Evolutionary conservation across 2,329 filamentous ascomycete species (phyloP), one percentile per base, ranked within the genome.

Genomic region (Parastagonospora nodorum): DNA sequence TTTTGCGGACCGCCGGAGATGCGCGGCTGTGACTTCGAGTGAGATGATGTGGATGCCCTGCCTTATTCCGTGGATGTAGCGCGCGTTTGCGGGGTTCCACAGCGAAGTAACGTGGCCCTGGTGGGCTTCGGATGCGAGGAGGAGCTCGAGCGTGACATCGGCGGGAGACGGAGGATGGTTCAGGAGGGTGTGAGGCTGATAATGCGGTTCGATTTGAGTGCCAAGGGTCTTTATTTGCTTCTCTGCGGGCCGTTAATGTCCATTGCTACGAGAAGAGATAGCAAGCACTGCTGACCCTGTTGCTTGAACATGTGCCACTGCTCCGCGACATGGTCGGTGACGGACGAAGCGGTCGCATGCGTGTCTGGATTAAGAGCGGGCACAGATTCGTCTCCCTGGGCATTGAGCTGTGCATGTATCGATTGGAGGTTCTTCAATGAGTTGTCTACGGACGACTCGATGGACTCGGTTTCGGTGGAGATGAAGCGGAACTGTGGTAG

Each of bases 1-100:
- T 64, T 92, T 89, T n/a, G 92, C 91, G 4, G 94, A 92, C 43
- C 94, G 87, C n/a, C 93, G 87, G 48, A 99, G 83, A 75, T 97
- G 88, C 12, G 92, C 88, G 11, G 92, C 91, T 29, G 90, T 97
- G 53, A 86, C 83, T 72, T 99, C 94, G 3, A 97, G 86, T 8
- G 88, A 89, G 74, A 99, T 96, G 72, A 99, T 92, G 77, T 97
- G 93, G 54, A 96, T 87, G 12, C 89, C 91, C 61, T 94, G 84
- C 38, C 94, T 84, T 55, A 96, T 84, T 64, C 94, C 94, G 72
- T 90, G 92, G 72, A 99, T 97, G 77, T 97, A 97, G 61, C 89
- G 85, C 58, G 92, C 88, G 78, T 97, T 99, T 45, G 86, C 87
- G 9, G 94, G 92, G 76, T 99, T 96, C 94, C 94, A 99, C 42